A percentile compares a stretch with the other conserved stretches of the same genome.
Evolutionary conservation across 352 stramenopile species (phyloP).

Genomic region (Phytophthora ohioensis): DNA sequence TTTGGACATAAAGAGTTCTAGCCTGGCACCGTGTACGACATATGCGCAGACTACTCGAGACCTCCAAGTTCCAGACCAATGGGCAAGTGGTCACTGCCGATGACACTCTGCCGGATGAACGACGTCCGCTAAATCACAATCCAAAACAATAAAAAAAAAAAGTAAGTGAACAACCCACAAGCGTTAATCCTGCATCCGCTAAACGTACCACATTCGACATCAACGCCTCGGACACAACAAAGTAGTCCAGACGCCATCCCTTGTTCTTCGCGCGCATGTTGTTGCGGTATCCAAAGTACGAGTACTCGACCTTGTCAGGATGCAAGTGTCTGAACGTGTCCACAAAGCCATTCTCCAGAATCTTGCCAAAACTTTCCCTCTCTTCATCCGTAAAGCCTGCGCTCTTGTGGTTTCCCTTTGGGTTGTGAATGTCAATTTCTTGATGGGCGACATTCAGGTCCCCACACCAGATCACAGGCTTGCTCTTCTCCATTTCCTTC

Average conservation of each 20-base stretch:
- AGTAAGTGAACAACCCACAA: constrained; percentile 15
- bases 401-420: constrained; percentile 81
- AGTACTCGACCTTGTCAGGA: constrained; percentile 72
- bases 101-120: constrained; percentile 69
- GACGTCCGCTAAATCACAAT: constrained; percentile 41
- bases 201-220: constrained; percentile 66
- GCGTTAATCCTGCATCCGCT: neutral
- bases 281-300: constrained; percentile 87
- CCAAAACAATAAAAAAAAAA: constrained; percentile 9
- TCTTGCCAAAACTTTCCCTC: constrained; percentile 72
- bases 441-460: constrained; percentile 89
- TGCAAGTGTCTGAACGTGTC: constrained; percentile 79
- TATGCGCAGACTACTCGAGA: constrained; percentile 5
- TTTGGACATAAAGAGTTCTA: too few relatives aligned
- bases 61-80: constrained; percentile 69
- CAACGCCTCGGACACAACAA: constrained; percentile 74
- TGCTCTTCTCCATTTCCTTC: constrained; percentile 73
- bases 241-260: constrained; percentile 89
- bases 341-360: constrained; percentile 73
- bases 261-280: constrained; percentile 85
- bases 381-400: constrained; percentile 85
- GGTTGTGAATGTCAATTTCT: constrained; percentile 91
- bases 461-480: constrained; percentile 87
- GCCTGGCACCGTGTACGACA: too few relatives aligned
- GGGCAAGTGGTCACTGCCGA: constrained; percentile 83